Base-by-base conservation (phyloP, 192 early-diverging fungal species). In the Funneliformis mosseae region DNA sequence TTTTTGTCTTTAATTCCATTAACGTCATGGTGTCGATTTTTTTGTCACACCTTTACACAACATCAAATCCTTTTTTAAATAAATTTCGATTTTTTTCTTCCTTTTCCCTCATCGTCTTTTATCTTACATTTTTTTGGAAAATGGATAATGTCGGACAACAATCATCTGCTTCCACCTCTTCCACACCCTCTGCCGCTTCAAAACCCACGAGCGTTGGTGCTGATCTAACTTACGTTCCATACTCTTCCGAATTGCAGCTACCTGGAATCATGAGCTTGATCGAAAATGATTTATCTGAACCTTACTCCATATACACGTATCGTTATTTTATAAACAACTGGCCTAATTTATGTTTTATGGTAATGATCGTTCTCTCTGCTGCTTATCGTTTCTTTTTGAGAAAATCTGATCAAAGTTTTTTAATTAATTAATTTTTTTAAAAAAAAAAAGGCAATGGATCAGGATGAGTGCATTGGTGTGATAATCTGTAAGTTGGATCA, bases 231-330 rank as follows among this genome's bases (percentile, higher is more conserved):
- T 94, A 92, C 83, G 82, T 88, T 16, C 86, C 86, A 38, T 97
- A 96, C 83, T 80, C 88, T 62, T 88, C 84, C 1, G 97, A 99
- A 78, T 78, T 84, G 16, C 94, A 99, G 77, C 88, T 99, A 18
- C 85, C 89, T 18, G 85, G 87, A 3, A 96, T 97, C 14, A 93
- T 92, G 69, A 80, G 80, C 11, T 88, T 99, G 60, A 96, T 99
- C 45, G 96, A 97, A 74, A 91, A 92, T n/a, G 97, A 97, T 80
- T 90, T 99, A 14, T 97, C 97, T 5, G 97, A 99, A 79, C 96
- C 97, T 3, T 99, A 99, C 82, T 94, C 97, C 9, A 92, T 99
- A 61, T 99, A 97, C 83, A 98, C 97, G 2, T 99, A 98, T 85
- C 92, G 97, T 43, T 99, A 95, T 82, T 99, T 99, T 81, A 89